Conservation (phyloP, 495 filamentous ascomycete genomes). For the Aspergillus haitiensis region DNA sequence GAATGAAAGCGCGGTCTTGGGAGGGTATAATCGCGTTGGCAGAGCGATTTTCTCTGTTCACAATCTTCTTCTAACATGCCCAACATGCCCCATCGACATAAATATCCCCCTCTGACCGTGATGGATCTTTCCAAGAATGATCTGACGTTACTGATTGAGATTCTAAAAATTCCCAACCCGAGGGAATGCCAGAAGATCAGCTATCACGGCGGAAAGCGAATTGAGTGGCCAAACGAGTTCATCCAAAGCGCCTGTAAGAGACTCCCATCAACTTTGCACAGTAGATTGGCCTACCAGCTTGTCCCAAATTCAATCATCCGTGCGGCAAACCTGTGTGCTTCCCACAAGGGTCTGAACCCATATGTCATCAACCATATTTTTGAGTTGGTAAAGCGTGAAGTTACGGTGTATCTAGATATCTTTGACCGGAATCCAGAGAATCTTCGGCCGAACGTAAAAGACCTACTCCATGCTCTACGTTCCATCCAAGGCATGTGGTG, state of each 20-base stretch:
- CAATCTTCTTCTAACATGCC: neutral
- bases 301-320: slow-evolving; percentile 24
- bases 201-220: neutral
- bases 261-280: slow-evolving; percentile 22
- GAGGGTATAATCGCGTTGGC: neutral
- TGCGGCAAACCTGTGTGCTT: slow-evolving; percentile 22
- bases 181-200: neutral
- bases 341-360: slow-evolving; percentile 29
- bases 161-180: slow-evolving; percentile 27
- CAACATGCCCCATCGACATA: neutral
- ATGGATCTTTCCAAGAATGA: slow-evolving; percentile 25
- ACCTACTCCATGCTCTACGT: slow-evolving; percentile 22
- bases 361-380: slow-evolving; percentile 26
- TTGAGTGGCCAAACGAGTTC: neutral
- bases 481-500: slow-evolving; percentile 38
- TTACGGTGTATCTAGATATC: slow-evolving; percentile 30
- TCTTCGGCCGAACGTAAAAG: slow-evolving; percentile 12
- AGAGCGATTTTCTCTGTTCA: neutral
- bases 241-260: slow-evolving; percentile 18
- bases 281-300: slow-evolving; percentile 11
- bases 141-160: slow-evolving; percentile 27
- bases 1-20: no score
- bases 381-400: slow-evolving; percentile 29
- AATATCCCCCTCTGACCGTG: slow-evolving; percentile 22
- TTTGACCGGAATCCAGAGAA: slow-evolving; percentile 27